These are phyloP conservation scores for Pleurozium schreberi DNA, from an alignment of 225 moss, liverwort and hornwort genomes.

Conservation along the genomic window DNA sequence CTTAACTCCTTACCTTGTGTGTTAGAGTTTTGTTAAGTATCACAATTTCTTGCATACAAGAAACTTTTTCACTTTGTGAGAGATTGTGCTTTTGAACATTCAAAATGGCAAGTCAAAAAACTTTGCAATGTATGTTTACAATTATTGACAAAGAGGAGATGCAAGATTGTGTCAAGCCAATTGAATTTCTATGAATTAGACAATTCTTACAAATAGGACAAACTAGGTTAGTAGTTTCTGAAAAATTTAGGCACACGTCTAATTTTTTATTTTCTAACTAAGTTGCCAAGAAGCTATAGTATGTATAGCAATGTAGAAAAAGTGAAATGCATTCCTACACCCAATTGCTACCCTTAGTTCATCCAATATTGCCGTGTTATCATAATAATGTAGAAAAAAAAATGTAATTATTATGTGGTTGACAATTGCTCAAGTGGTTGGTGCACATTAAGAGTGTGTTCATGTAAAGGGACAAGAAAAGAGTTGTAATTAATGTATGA, in stretches of 20 bases:
- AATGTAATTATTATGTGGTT: too few relatives aligned
- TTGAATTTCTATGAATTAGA: neutral
- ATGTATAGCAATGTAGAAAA: neutral
- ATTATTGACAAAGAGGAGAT: neutral
- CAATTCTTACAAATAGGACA: too few relatives aligned
- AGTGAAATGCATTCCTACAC: fast-evolving
- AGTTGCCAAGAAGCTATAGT: neutral
- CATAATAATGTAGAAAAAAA: neutral
- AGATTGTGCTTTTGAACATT: neutral
- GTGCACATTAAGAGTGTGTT: too few relatives aligned
- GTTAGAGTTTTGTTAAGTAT: neutral
- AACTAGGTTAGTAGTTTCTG: too few relatives aligned
- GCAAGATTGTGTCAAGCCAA: neutral
- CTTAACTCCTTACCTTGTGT: neutral
- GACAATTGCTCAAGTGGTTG: too few relatives aligned
- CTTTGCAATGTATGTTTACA: neutral
- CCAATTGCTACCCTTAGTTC: fast-evolving
- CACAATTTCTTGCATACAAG: neutral
- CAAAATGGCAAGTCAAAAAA: neutral
- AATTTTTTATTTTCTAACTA: neutral
- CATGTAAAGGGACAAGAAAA: neutral
- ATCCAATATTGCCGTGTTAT: too few relatives aligned
- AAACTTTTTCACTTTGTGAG: neutral
- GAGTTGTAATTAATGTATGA: neutral
- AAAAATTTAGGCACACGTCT: neutral